These are phyloP conservation scores for Pyrenopolyporus hunteri DNA, from an alignment of 495 filamentous ascomycete species.

Conservation along the genomic window DNA sequence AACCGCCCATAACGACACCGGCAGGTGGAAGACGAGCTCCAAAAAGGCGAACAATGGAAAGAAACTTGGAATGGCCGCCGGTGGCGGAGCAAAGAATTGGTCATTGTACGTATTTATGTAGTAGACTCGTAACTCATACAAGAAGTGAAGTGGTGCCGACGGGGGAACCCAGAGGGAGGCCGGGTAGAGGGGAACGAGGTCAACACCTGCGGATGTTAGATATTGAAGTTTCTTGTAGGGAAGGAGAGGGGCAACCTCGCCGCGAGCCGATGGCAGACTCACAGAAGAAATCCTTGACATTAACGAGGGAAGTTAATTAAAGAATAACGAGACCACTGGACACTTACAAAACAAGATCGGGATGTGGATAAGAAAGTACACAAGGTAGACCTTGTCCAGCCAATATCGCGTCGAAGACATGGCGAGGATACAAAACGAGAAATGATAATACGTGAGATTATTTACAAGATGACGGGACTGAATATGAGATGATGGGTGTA, in stretches of 20 bases:
- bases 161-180: conserved; percentile 53
- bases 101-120: conserved; percentile 76
- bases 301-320: neutral
- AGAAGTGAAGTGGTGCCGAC: conserved; percentile 51
- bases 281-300: neutral
- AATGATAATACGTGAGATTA: neutral
- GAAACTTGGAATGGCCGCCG: conserved; percentile 61
- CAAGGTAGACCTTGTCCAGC: conserved; percentile 65
- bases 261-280: too few relatives aligned
- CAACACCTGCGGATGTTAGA: conserved; percentile 58
- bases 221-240: neutral
- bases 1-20: conserved; percentile 66
- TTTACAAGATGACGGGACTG: neutral
- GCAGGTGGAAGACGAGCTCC: conserved; percentile 72
- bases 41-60: conserved; percentile 71
- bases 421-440: neutral
- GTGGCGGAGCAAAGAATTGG: conserved; percentile 71
- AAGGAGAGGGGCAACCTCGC: too few relatives aligned
- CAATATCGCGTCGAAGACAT: conserved; percentile 46
- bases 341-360: conserved; percentile 72
- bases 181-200: conserved; percentile 71
- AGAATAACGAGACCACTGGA: neutral
- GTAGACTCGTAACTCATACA: conserved; percentile 58
- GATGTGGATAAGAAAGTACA: conserved; percentile 71
- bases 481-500: neutral